Evolutionary conservation across 2,329 filamentous ascomycete species (phyloP), one percentile per base, ranked within the genome.

Genomic region (Magnaporthiopsis rhizophila): DNA sequence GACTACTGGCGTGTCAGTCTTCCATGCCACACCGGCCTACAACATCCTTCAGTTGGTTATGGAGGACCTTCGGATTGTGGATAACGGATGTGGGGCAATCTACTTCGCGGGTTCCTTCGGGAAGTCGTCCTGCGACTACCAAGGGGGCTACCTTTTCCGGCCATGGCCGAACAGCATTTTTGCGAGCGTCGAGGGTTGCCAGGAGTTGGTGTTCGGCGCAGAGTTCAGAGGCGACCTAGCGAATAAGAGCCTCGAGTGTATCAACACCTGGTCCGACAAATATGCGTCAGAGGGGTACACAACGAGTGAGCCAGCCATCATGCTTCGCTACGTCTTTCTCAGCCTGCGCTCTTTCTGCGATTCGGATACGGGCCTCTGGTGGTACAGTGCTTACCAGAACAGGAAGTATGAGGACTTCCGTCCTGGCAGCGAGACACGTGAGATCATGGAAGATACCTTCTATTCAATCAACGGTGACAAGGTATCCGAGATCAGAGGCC

Each of bases 311-410:
- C 32, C 45, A 3, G 26, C 32, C 1, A 18, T 62, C 7, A 56
- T 56, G 45, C 26, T 62, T 28, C 60, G 60, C 24, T 53, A 62
- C 6, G 60, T 62, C 6, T 62, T 62, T 18, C 15, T 62, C 26
- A 53, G 12, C 18, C 30, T 30, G 30, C 30, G 30, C 30, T 30
- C 30, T 30, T 30, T 30, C 30, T 30, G 30, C 30, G 30, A 7
- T 30, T 34, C 32, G 7, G 9, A 11, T 34, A 12, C 32, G 6
- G 32, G 9, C 4, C 4, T 7, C 32, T 1, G 9, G 6, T 7
- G 9, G 32, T 34, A 11, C 32, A 1, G 32, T 9, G 2, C 2
- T 34, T 11, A 34, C 32, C 11, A 34, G 5, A 9, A 34, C 32
- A 4, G 12, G 1, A 38, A 15, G 28, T 13, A 4, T 6, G 30